Evolutionary conservation across 2,329 filamentous ascomycete species (phyloP), one percentile per base, ranked within the genome.

Genomic region (Grosmannia huntii): DNA sequence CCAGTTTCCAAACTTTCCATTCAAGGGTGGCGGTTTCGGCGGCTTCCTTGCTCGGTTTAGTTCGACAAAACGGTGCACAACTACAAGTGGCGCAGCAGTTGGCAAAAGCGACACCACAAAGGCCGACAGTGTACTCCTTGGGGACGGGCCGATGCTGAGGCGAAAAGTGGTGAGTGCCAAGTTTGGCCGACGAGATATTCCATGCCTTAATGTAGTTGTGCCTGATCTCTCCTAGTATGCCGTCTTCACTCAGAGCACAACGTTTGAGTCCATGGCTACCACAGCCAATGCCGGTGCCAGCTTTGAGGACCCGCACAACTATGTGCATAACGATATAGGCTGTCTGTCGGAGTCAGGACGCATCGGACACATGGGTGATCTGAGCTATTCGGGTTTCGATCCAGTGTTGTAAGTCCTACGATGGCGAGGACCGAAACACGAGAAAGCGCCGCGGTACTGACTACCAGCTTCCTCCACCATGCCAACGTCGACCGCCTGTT

Each of bases 401-500:
- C 70, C 76, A 12, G 64, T 77, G 5, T 79, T 78, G 74, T 76
- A 64, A 60, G 70, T 68, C 12, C n/a, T 12, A 19, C 14, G 11
- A 19, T 6, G 11, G 0, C 14, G 10, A 28, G 27, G n/a, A 10
- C 19, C 2, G 41, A 12, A 19, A 31, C 3, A 23, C 7, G 7
- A 19, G 23, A 36, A 21, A 11, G 5, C 10, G 27, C 31, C 3
- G 9, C 25, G 16, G 12, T 33, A 9, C 41, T 21, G 25, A 49
- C 41, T 27, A 21, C 38, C 36, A 28, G 54, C 23, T 55, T 44
- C 36, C 23, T 36, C 10, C 76, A 79, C 61, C 76, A 79, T 69
- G 69, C 75, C 63, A 83, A 86, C 65, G 72, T 86, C 57, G 82
- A 86, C 65, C 76, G 83, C 21, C 73, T 85, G 14, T 78, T 81